Conservation (phyloP, 371 early-diverging fungal genomes). For the Apophysomyces trapeziformis region DNA sequence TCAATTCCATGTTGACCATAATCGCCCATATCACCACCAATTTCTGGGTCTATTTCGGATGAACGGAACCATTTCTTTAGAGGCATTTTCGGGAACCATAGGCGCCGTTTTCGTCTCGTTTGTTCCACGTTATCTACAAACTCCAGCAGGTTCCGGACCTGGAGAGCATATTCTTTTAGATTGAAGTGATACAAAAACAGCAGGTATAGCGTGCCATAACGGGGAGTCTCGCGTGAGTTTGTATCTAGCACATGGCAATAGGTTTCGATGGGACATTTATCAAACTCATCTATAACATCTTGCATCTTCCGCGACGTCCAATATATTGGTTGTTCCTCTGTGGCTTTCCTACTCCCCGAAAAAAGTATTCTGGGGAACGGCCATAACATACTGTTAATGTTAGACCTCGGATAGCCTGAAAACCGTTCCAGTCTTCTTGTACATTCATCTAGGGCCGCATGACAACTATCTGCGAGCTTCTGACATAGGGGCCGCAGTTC, state of each 20-base stretch:
- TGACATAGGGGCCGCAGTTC: conserved; percentile 13
- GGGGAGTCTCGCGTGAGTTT: neutral
- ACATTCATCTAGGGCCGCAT: conserved; percentile 12
- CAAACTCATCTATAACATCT: conserved; percentile 10
- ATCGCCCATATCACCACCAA: conserved; percentile 10
- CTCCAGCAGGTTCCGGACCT: conserved; percentile 10
- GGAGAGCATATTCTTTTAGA: conserved; percentile 17
- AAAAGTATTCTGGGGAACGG: conserved; percentile 40
- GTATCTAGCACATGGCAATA: neutral
- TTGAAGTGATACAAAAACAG: conserved; percentile 21
- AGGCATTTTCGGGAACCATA: conserved; percentile 20
- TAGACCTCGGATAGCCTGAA: conserved; percentile 25
- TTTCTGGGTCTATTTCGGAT: conserved; percentile 18
- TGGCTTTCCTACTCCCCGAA: neutral
- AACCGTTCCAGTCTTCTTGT: conserved; percentile 14
- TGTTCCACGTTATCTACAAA: conserved; percentile 16
- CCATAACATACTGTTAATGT: conserved; percentile 38
- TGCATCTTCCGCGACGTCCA: conserved; percentile 1
- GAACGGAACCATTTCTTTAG: conserved; percentile 22
- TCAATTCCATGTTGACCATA: neutral
- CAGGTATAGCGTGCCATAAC: conserved; percentile 17
- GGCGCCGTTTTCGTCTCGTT: conserved; percentile 9
- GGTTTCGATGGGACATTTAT: neutral
- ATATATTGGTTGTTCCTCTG: too few species aligned
- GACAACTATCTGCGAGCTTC: conserved; percentile 12